Conservation (phyloP, 768 basidiomycete species). For the Lepiota brunneoincarnata region DNA sequence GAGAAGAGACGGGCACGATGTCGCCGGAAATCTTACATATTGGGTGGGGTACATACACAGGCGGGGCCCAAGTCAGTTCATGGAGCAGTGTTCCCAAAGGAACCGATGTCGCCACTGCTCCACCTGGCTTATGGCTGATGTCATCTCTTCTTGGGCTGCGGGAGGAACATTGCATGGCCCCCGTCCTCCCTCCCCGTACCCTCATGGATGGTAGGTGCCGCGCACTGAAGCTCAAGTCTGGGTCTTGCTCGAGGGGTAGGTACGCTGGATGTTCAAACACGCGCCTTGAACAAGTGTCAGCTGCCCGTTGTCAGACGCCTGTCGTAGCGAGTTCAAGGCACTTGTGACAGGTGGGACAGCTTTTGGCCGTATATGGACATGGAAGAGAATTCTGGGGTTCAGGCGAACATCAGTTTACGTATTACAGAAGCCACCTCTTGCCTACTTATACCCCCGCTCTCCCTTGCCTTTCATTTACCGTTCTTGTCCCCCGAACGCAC, state of each 20-base stretch:
- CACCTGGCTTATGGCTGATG: conserved; percentile 1
- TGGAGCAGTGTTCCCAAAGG: background rate
- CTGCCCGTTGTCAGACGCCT: too few relatives aligned
- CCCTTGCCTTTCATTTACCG: background rate
- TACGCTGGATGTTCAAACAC: too few relatives aligned
- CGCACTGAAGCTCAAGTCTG: too few relatives aligned
- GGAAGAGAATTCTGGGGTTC: conserved; percentile 6
- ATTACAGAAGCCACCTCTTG: conserved; percentile 1
- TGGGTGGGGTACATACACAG: too few relatives aligned
- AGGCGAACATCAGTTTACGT: background rate
- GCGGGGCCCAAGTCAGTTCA: too few relatives aligned
- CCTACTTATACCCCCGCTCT: conserved; percentile 6
- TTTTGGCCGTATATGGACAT: background rate
- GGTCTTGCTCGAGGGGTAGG: too few relatives aligned
- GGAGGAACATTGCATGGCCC: too few relatives aligned
- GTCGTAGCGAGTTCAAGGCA: background rate
- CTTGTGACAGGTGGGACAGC: too few relatives aligned
- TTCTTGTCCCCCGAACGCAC: background rate
- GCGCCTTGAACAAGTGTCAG: background rate
- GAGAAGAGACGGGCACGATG: too few relatives aligned
- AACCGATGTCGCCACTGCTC: background rate
- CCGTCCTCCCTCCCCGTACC: too few relatives aligned
- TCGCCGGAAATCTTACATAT: too few relatives aligned
- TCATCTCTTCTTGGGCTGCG: background rate
- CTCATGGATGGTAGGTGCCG: too few relatives aligned